Evolutionary conservation across 192 early-diverging fungal genomes (phyloP).

Genomic region (Diversispora eburnea): DNA sequence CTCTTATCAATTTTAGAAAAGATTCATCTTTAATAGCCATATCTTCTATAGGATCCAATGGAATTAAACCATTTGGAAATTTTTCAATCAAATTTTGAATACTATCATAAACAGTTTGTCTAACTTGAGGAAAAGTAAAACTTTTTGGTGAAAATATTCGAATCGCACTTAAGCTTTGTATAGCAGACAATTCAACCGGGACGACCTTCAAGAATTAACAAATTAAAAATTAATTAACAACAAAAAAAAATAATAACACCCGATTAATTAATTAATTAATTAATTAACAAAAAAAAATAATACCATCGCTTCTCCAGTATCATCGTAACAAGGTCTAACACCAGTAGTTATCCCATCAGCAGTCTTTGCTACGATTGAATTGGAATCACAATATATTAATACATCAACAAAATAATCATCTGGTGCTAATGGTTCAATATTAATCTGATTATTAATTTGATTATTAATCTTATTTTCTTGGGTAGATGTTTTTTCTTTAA

Average conservation of each 20-base stretch:
- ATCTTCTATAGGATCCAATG: conserved; percentile 87
- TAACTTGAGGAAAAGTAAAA: conserved; percentile 55
- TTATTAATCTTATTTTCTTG: not conserved
- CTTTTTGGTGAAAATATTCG: conserved; percentile 76
- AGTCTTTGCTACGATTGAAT: conserved; percentile 50
- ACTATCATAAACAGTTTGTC: conserved; percentile 60
- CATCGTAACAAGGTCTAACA: conserved; percentile 52
- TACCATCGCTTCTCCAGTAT: conserved; percentile 48
- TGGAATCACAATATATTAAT: conserved; percentile 71
- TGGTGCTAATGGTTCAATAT: not conserved
- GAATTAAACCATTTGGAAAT: conserved; percentile 73
- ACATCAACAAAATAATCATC: conserved; percentile 76
- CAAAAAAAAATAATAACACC: not conserved
- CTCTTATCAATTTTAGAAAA: conserved; percentile 70
- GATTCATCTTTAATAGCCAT: conserved; percentile 82
- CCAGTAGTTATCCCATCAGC: conserved; percentile 44
- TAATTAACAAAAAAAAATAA: conserved; percentile 1
- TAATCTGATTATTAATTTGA: not conserved
- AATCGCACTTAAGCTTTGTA: conserved; percentile 73
- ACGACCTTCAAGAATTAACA: conserved; percentile 47
- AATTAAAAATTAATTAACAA: not conserved
- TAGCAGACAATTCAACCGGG: conserved; percentile 67
- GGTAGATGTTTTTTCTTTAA: not conserved
- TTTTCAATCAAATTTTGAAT: conserved; percentile 69
- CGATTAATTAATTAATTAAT: too few relatives aligned